These are phyloP conservation scores for Acanthamoeba healyi DNA, from an alignment of 208 protist genomes.

Conservation along the genomic window DNA sequence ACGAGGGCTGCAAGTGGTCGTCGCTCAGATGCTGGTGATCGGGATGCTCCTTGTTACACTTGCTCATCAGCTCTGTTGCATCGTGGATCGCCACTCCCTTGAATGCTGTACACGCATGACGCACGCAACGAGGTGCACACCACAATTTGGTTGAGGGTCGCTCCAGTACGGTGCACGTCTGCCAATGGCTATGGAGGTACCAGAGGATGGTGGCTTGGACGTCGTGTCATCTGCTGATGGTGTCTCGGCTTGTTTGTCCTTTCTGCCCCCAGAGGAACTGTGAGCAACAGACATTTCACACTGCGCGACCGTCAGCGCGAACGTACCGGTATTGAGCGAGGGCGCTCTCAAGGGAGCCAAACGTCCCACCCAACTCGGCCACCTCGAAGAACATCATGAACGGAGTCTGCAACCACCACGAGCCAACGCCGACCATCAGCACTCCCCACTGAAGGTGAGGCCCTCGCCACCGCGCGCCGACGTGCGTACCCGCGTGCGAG, in stretches of 20 bases:
- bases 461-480: no score
- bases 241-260: background rate
- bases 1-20: background rate
- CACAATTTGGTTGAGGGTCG: background rate
- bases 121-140: background rate
- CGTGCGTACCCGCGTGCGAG: background rate
- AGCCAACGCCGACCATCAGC: background rate
- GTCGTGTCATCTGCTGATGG: background rate
- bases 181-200: background rate
- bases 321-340: background rate
- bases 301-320: background rate
- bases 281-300: no score
- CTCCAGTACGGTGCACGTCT: background rate
- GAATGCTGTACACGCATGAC: background rate
- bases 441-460: background rate
- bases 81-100: background rate
- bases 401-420: background rate
- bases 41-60: background rate
- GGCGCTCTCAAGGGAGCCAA: background rate
- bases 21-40: background rate
- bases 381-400: constrained; percentile 22
- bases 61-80: constrained; percentile 3
- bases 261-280: background rate
- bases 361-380: background rate
- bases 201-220: background rate